These are phyloP conservation scores for Adiantum capillusveneris DNA, from an alignment of 75 land plant genomes.

Conservation along the genomic window DNA sequence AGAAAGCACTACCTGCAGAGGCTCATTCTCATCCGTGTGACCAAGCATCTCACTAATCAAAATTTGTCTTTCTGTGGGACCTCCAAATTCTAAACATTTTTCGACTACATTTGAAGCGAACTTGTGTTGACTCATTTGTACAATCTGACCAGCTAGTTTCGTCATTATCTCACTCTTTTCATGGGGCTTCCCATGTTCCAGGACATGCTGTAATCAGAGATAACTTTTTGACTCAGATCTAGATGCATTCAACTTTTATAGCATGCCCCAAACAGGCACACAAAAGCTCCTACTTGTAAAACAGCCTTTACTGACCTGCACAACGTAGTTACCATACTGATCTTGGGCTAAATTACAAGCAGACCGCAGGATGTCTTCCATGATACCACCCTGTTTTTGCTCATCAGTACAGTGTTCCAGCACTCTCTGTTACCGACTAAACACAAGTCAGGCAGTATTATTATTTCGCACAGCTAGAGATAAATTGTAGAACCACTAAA, in stretches of 20 bases:
- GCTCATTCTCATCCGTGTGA: constrained; percentile 72
- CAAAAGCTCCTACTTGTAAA: no score
- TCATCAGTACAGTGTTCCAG: constrained; percentile 91
- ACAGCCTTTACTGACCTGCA: constrained; percentile 73
- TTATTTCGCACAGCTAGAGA: no score
- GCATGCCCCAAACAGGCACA: no score
- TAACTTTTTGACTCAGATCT: no score
- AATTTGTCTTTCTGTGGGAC: constrained; percentile 51
- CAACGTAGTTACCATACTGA: constrained; percentile 98
- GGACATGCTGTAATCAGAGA: constrained; percentile 64
- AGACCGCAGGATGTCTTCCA: constrained; percentile 85
- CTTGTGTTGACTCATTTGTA: constrained; percentile 96
- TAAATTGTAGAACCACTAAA: no score
- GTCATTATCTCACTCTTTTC: constrained; percentile 80
- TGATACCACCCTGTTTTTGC: constrained; percentile 53
- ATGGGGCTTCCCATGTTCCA: constrained; percentile 77
- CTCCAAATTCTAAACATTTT: constrained; percentile 91
- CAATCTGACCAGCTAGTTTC: constrained; percentile 82
- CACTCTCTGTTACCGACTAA: constrained; percentile 74
- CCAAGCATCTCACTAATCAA: constrained; percentile 83
- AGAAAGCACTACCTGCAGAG: constrained; percentile 48
- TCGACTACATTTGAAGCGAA: constrained; percentile 98
- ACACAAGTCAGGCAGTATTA: no score
- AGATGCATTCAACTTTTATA: no score
- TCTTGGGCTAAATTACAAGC: constrained; percentile 80